These are phyloP conservation scores for Aschersonia sp. DNA, from an alignment of 2,329 filamentous ascomycete genomes.

Conservation along the genomic window DNA sequence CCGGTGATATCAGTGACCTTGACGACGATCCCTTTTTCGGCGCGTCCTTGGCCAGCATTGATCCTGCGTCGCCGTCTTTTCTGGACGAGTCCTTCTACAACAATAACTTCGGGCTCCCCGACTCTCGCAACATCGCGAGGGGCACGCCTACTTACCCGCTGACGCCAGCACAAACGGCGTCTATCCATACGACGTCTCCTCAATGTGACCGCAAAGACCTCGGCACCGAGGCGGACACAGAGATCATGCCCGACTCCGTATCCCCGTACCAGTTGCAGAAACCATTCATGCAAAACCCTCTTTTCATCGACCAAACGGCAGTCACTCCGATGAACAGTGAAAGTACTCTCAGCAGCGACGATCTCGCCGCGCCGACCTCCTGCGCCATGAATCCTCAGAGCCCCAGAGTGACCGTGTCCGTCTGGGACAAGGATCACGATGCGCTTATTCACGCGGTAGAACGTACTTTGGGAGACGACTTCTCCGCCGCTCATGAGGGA, in stretches of 20 bases:
- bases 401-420: slow-evolving; percentile 40
- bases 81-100: slow-evolving; percentile 19
- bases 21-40: slow-evolving; percentile 37
- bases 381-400: slow-evolving; percentile 31
- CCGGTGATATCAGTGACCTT: slow-evolving; percentile 33
- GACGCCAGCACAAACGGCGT: slow-evolving; percentile 37
- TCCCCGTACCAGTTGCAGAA: slow-evolving; percentile 27
- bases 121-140: slow-evolving; percentile 5
- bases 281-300: slow-evolving; percentile 19
- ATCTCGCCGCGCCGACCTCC: slow-evolving; percentile 23
- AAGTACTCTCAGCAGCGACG: slow-evolving; percentile 36
- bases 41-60: slow-evolving; percentile 28
- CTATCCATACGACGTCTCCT: slow-evolving; percentile 30
- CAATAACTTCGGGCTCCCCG: background rate
- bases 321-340: slow-evolving; percentile 35
- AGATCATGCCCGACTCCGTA: slow-evolving; percentile 19
- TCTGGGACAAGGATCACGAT: slow-evolving; percentile 33
- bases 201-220: slow-evolving; percentile 17
- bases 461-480: slow-evolving; percentile 22
- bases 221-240: slow-evolving; percentile 8
- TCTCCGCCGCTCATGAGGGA: slow-evolving; percentile 19
- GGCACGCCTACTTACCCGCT: slow-evolving; percentile 24
- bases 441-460: slow-evolving; percentile 23
- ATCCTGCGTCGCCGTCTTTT: slow-evolving; percentile 29
- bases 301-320: slow-evolving; percentile 18